These are phyloP conservation scores for Pythium grandisporangium DNA, from an alignment of 352 stramenopile genomes.

Conservation along the genomic window DNA sequence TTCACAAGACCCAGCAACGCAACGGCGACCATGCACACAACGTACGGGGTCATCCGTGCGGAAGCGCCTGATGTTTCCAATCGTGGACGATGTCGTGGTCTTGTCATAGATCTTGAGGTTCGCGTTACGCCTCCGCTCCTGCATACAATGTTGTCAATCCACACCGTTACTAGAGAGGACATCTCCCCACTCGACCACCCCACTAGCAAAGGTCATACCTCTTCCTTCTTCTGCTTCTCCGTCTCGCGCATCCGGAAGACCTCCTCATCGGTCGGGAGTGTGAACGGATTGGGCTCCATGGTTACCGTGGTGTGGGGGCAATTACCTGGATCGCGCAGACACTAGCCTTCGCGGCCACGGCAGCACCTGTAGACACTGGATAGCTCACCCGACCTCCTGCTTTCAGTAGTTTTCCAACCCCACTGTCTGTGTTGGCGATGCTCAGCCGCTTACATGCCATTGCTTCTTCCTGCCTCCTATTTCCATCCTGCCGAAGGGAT, in stretches of 20 bases:
- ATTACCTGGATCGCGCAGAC: no score
- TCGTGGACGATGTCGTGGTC: conserved; percentile 64
- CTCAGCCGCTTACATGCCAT: no score
- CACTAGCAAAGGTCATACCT: conserved; percentile 28
- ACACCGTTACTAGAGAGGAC: no score
- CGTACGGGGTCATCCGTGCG: conserved; percentile 49
- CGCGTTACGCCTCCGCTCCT: conserved; percentile 51
- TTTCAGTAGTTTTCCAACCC: no score
- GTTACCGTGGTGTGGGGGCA: no score
- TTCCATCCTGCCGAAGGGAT: no score
- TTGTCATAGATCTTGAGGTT: conserved; percentile 89
- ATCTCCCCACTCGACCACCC: no score
- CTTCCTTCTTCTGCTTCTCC: conserved; percentile 80
- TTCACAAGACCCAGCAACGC: neutral
- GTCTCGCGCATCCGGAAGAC: conserved; percentile 91
- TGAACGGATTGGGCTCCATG: conserved; percentile 84
- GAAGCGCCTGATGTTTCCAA: conserved; percentile 75
- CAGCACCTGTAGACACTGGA: no score
- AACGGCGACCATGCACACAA: neutral
- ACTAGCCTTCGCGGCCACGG: no score
- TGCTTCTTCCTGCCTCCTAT: no score
- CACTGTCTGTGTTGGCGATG: neutral
- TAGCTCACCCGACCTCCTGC: no score
- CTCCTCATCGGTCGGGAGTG: conserved; percentile 90
- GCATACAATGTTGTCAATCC: neutral